Percentiles rank a stretch among this genome's conserved stretches.
These are phyloP conservation scores for Logfia minima DNA, from an alignment of 129 eudicot species.

Conservation along the genomic window DNA sequence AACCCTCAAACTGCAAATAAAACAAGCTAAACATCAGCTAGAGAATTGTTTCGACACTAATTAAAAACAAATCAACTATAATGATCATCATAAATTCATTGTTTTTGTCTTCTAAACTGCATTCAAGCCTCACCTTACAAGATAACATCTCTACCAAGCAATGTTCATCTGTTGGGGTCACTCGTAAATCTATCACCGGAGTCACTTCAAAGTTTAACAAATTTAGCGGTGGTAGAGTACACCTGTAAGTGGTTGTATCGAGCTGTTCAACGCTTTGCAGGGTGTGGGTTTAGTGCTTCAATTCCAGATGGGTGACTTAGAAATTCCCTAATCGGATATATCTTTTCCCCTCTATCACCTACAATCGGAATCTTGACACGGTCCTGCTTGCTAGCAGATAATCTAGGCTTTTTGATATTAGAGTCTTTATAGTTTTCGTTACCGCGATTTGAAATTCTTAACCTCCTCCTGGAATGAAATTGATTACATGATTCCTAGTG, in stretches of 20 bases:
- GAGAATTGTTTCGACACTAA: background rate
- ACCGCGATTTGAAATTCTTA: slow-evolving; percentile 37
- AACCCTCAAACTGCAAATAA: slow-evolving; percentile 92
- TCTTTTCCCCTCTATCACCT: slow-evolving; percentile 29
- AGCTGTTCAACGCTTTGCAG: slow-evolving; percentile 59
- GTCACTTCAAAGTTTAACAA: slow-evolving; percentile 77
- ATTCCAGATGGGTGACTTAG: slow-evolving; percentile 76
- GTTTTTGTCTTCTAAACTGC: background rate
- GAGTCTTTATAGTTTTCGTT: slow-evolving; percentile 42
- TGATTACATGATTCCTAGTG: slow-evolving; percentile 24
- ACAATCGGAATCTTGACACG: slow-evolving; percentile 56
- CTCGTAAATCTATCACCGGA: slow-evolving; percentile 74
- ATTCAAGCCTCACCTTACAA: slow-evolving; percentile 66
- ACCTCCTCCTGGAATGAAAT: slow-evolving; percentile 47
- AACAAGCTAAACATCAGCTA: slow-evolving; percentile 5
- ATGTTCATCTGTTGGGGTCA: slow-evolving; percentile 70
- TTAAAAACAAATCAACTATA: background rate
- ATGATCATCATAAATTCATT: background rate
- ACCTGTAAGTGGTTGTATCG: slow-evolving; percentile 79
- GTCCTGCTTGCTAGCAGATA: slow-evolving; percentile 71
- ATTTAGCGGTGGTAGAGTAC: slow-evolving; percentile 63
- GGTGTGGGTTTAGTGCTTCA: slow-evolving; percentile 66
- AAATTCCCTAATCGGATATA: slow-evolving; percentile 60
- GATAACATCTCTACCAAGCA: slow-evolving; percentile 85
- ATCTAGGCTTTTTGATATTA: slow-evolving; percentile 58